Conservation (phyloP, 345 rosid genomes). For the Nephelium lappaceum region DNA sequence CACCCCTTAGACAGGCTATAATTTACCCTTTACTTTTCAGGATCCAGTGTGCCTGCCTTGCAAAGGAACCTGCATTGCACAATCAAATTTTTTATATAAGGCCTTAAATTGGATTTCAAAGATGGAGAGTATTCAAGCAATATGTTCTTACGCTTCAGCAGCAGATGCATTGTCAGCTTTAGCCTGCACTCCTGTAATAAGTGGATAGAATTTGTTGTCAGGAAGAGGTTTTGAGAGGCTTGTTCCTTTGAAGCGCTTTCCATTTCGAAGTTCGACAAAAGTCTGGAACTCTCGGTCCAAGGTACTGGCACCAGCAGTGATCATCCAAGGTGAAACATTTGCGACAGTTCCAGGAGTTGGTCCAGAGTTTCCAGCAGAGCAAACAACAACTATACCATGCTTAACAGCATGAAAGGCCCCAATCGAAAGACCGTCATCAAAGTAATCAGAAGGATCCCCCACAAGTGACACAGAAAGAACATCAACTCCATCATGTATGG, state of each 20-base stretch:
- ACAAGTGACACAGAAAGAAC: slow-evolving; percentile 58
- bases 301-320: slow-evolving; percentile 68
- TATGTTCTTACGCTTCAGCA: slow-evolving; percentile 41
- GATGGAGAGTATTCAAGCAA: neutral
- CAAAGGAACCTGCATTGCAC: slow-evolving; percentile 31
- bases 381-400: slow-evolving; percentile 44
- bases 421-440: slow-evolving; percentile 40
- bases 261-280: slow-evolving; percentile 42
- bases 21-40: slow-evolving; percentile 51
- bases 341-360: slow-evolving; percentile 41
- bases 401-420: slow-evolving; percentile 57
- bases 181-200: slow-evolving; percentile 36
- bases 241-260: slow-evolving; percentile 41
- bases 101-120: neutral
- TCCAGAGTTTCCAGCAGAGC: slow-evolving; percentile 61
- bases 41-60: slow-evolving; percentile 41
- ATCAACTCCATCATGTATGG: slow-evolving; percentile 60
- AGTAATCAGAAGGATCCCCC: slow-evolving; percentile 27
- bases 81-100: neutral
- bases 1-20: slow-evolving; percentile 58
- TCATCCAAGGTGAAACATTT: slow-evolving; percentile 60
- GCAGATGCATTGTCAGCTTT: slow-evolving; percentile 34
- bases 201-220: slow-evolving; percentile 34
- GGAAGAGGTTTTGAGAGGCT: slow-evolving; percentile 48
- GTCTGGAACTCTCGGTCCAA: slow-evolving; percentile 49